Base-by-base conservation (phyloP, 1,139 yeast species). In the Meyerozyma guilliermondii region DNA sequence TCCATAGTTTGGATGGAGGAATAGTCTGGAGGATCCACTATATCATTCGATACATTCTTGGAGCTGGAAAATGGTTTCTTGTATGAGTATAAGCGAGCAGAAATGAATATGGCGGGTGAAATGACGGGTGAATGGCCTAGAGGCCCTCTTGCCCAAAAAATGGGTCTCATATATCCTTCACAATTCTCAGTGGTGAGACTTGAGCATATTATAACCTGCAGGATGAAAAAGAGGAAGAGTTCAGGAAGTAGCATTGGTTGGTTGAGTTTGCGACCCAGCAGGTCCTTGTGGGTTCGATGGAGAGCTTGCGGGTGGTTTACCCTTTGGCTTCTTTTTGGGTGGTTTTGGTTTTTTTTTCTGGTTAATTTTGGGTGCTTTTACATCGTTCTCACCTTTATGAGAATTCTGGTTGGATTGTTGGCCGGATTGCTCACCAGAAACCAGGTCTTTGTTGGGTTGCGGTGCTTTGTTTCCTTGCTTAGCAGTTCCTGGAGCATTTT, bases 1-100 rank as follows among this genome's bases (percentile, higher is more conserved):
- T 51, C 53, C 59, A 55, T 54, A 14, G 55, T 46, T 28, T 43
- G 43, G 31, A 52, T 44, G n/a, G 55, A 48, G 16, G 47, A 43
- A 13, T 46, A 43, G 31, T 50, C 49, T 8, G 50, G 40, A 7
- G 50, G 34, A 29, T 48, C 52, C 36, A 29, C 33, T 14, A 14
- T 18, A 10, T n/a, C 33, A 6, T 29, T 20, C 7, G 22, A 20
- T 20, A 2, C 22, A 20, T 20, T 20, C 22, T 20, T 20, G 22
- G 5, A 3, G 22, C 6, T 20, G 7, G 7, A 20, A 4, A 20
- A 20, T 5, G 22, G 22, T 20, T 20, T 20, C 5, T 20, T 20
- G 22, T 20, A 20, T 7, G 22, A 20, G 22, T 20, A 20, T 20
- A 4, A 20, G 22, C 22, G 22, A 20, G 22, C 22, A 4, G 22